Base-by-base conservation (phyloP, 2,329 filamentous ascomycete species). In the Paraphoma sp. region DNA sequence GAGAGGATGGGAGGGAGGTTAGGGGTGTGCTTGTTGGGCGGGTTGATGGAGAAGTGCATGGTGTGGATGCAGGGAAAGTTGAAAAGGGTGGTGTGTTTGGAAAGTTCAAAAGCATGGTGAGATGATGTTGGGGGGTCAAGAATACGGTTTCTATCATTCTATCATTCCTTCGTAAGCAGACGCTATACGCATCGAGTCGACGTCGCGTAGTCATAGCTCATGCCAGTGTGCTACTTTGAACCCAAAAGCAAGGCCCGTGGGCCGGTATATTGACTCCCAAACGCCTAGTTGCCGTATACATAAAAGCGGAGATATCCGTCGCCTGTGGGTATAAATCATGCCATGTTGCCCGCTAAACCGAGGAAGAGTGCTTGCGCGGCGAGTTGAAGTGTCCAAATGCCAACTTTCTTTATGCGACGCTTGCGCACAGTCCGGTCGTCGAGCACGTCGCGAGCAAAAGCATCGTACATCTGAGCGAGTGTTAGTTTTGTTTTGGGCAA, bases 331-430 rank as follows among this genome's bases (percentile, higher is more conserved):
- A 36, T 56, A 18, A 45, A 53, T 63, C 70, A 87, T 53, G 84
- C 84, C 59, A 87, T 82, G 65, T 93, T 95, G 14, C 94, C 94
- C 4, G 93, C 94, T 83, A 98, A 90, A 9, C 95, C 95, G 80
- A 98, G 90, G 73, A 98, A 95, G 36, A 99, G 84, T 3, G 94
- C 95, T 74, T 99, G 95, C 7, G 94, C 91, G 6, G 94, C 92
- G 54, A 99, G 81, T 67, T 94, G 93, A 53, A 98, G 83, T 3
- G 93, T 97, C 95, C 95, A 99, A 69, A 98, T 89, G 31, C 95
- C 95, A 29, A 97, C 95, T 79, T 98, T 97, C 76, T 93, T 96
- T 73, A 99, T 89, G 44, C 95, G 85, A 48, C 94, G 85, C 65
- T 92, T 89, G 50, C 93, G 88, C 64, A 90, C 91, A 75, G 96